Evolutionary conservation across 257 asterid genomes (phyloP), one percentile per base, ranked within the genome.

Genomic region (Rehmannia glutinosa): DNA sequence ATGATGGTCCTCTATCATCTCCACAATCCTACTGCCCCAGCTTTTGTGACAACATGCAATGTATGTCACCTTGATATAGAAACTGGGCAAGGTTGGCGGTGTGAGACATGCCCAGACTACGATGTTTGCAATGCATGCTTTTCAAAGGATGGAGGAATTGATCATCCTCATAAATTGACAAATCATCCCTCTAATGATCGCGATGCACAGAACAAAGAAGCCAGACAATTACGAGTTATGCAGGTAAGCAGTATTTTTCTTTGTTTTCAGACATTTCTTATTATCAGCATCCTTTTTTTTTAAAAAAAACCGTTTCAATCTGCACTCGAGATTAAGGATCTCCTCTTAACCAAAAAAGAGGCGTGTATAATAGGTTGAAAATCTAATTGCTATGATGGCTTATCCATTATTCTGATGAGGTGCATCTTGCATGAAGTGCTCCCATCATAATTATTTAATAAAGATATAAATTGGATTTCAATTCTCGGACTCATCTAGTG

Each of bases 1-100:
- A 90, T 93, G 96, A 93, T 93, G 99, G 96, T 93, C 77, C 97
- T 93, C 71, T 93, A 90, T 80, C 99, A 93, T 81, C 96, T 93
- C 74, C 99, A 93, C 76, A 93, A 93, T 77, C 99, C 99, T 39
- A 90, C 96, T 27, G 99, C 96, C 42, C 97, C 99, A 23, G 95
- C 99, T 69, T 90, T 86, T 62, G 99, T 90, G 78, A 77, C 82
- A 8, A 84, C 92, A 23, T 93, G 99, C 82, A 78, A 71, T 69
- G 80, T 69, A 36, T 93, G 99, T 61, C 82, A 85, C 82, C 92
- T 82, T 64, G 99, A 93, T 65, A 82, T 93, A 64, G 99, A 93
- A 84, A 79, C 92, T 54, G 99, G 99, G 50, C 96, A 86, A 82
- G 99, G 96, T 62, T 93, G 97, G 99, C 95, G 89, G 35, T 93